Evolutionary conservation across 2,329 filamentous ascomycete species (phyloP).

Genomic region (Colletotrichum sp.): DNA sequence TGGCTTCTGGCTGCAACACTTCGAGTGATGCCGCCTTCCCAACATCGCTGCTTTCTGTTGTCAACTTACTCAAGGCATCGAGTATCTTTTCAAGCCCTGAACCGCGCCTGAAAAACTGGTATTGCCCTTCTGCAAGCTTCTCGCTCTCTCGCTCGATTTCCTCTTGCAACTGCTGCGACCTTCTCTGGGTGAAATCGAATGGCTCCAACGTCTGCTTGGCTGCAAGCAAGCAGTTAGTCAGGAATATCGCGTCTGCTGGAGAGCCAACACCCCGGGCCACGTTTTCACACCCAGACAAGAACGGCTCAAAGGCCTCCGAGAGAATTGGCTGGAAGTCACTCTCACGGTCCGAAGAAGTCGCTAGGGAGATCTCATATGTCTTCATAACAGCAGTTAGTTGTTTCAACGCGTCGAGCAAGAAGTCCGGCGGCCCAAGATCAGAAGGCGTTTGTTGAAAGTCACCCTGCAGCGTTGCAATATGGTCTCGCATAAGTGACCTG

Average conservation of each 20-base stretch:
- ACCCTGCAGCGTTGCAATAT: constrained; percentile 75
- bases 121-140: constrained; percentile 71
- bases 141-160: constrained; percentile 59
- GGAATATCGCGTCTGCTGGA: constrained; percentile 70
- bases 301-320: constrained; percentile 83
- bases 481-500: constrained; percentile 79
- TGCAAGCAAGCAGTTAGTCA: constrained; percentile 72
- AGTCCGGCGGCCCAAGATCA: constrained; percentile 80
- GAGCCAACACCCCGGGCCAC: constrained; percentile 66
- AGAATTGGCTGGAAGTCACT: constrained; percentile 78
- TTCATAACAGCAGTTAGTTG: constrained; percentile 81
- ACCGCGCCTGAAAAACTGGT: constrained; percentile 72
- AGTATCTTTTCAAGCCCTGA: constrained; percentile 76
- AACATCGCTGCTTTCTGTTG: constrained; percentile 43
- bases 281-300: constrained; percentile 75
- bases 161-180: constrained; percentile 60
- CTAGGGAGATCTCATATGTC: constrained; percentile 84
- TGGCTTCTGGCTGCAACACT: constrained; percentile 57
- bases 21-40: constrained; percentile 49
- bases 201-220: constrained; percentile 59
- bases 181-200: constrained; percentile 68
- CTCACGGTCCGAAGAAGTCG: constrained; percentile 61
- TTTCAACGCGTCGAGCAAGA: constrained; percentile 80
- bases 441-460: constrained; percentile 72
- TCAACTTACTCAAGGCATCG: constrained; percentile 51